Percentiles rank a stretch among this genome's conserved stretches.
These are phyloP conservation scores for Phtheirospermum japonicum DNA, from an alignment of 257 asterid species.

Conservation along the genomic window DNA sequence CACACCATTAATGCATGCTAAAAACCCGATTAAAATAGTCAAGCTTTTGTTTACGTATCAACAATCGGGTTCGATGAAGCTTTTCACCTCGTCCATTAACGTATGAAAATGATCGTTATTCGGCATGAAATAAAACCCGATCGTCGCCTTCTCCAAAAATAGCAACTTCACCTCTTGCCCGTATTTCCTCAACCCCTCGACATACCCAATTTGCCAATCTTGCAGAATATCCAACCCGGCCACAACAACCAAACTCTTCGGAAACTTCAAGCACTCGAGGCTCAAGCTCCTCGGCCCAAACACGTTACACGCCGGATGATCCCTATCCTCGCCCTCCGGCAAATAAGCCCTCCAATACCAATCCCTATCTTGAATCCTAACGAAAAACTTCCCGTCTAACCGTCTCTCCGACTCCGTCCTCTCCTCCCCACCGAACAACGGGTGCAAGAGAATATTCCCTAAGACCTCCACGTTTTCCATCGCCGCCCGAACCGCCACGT, in stretches of 20 bases:
- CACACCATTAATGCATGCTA: too few relatives aligned
- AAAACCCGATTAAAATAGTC: conserved; percentile 27
- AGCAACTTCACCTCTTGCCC: conserved; percentile 50
- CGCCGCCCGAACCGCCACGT: conserved; percentile 43
- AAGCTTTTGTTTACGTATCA: conserved; percentile 35
- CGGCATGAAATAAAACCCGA: conserved; percentile 58
- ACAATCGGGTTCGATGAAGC: conserved; percentile 40
- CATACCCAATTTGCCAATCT: conserved; percentile 53
- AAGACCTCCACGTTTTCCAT: conserved; percentile 41
- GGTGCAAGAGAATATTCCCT: conserved; percentile 51
- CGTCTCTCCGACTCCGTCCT: conserved; percentile 45
- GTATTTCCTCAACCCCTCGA: conserved; percentile 42
- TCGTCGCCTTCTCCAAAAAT: conserved; percentile 47
- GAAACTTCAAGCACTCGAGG: conserved; percentile 34
- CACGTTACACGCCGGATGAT: conserved; percentile 52
- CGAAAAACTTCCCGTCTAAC: conserved; percentile 52
- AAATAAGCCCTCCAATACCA: conserved; percentile 60
- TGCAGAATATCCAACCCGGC: conserved; percentile 53
- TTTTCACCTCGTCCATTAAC: conserved; percentile 47
- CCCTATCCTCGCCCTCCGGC: conserved; percentile 53
- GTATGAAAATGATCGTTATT: conserved; percentile 47
- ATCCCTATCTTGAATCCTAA: conserved; percentile 47
- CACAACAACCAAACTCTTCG: conserved; percentile 49
- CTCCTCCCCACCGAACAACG: conserved; percentile 48
- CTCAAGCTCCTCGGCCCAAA: conserved; percentile 38